These are phyloP conservation scores for Fusarium algeriense DNA, from an alignment of 2,329 filamentous ascomycete genomes.

Conservation along the genomic window DNA sequence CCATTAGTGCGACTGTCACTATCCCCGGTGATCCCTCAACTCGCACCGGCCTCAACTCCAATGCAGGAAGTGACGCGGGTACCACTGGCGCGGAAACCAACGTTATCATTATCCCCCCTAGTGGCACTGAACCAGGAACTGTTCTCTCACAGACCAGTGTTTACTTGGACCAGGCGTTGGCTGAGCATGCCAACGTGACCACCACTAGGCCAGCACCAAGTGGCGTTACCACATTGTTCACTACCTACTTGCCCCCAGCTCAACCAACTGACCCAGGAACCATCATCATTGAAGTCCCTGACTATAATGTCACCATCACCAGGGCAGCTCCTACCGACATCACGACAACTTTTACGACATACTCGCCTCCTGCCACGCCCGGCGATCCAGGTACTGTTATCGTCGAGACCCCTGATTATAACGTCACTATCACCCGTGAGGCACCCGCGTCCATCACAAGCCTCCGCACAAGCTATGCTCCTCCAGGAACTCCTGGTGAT, in stretches of 20 bases:
- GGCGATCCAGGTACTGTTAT: conserved; percentile 33
- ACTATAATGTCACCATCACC: conserved; percentile 35
- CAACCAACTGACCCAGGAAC: conserved; percentile 28
- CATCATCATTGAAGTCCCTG: conserved; percentile 27
- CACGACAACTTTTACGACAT: conserved; percentile 31
- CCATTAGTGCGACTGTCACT: conserved; percentile 25
- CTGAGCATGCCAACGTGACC: conserved; percentile 31
- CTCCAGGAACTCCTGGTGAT: conserved; percentile 21
- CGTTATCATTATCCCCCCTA: conserved; percentile 36
- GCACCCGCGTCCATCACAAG: not conserved
- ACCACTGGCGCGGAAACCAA: conserved; percentile 35
- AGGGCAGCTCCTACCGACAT: conserved; percentile 21
- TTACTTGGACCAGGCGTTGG: conserved; percentile 31
- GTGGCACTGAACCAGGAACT: conserved; percentile 37
- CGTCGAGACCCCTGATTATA: conserved; percentile 24
- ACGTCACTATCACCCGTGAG: conserved; percentile 21
- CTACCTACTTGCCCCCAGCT: conserved; percentile 26
- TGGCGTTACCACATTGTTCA: conserved; percentile 27
- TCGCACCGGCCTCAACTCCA: conserved; percentile 1
- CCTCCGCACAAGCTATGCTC: not conserved
- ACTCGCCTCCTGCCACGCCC: conserved; percentile 23
- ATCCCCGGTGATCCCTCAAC: conserved; percentile 37
- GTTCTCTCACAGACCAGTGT: conserved; percentile 35
- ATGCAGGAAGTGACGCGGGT: not conserved
- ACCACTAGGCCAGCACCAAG: conserved; percentile 24